Conservation (phyloP, 495 filamentous ascomycete genomes). For the Penicillium manginii region DNA sequence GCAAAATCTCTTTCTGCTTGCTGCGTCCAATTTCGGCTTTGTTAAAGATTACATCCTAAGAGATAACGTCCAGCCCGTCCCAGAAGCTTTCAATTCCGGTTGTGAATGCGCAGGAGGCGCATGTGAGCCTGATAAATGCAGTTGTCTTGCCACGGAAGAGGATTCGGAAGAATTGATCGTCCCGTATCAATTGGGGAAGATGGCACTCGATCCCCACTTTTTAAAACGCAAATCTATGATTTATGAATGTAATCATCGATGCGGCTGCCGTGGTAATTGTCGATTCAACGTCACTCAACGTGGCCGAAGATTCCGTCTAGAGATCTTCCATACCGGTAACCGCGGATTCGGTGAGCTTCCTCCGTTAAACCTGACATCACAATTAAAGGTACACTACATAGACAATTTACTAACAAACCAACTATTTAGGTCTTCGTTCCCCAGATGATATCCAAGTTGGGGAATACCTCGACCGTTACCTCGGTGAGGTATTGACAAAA, state of each 20-base stretch:
- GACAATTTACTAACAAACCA: constrained; percentile 7
- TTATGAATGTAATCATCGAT: constrained; percentile 80
- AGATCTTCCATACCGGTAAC: constrained; percentile 78
- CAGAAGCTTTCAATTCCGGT: constrained; percentile 44
- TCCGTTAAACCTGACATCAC: background rate
- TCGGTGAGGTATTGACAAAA: constrained; percentile 83
- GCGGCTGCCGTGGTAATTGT: constrained; percentile 66
- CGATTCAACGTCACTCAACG: constrained; percentile 81
- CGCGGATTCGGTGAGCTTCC: constrained; percentile 78
- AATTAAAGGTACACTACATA: background rate
- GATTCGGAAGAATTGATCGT: constrained; percentile 40
- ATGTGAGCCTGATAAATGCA: constrained; percentile 41
- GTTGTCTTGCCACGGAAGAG: constrained; percentile 42
- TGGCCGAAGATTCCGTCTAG: constrained; percentile 72
- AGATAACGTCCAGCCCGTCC: constrained; percentile 34
- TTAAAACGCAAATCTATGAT: constrained; percentile 54
- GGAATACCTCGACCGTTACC: constrained; percentile 87
- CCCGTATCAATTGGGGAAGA: constrained; percentile 33
- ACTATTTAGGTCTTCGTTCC: constrained; percentile 64
- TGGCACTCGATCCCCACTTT: constrained; percentile 34
- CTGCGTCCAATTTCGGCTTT: constrained; percentile 47
- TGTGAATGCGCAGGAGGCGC: constrained; percentile 37
- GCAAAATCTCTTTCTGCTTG: constrained; percentile 27
- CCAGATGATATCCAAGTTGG: constrained; percentile 69
- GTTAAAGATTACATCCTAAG: constrained; percentile 43